phyloP scores from a whole-genome alignment of 495 filamentous ascomycete species.

The Aspergillus indologenus region DNA sequence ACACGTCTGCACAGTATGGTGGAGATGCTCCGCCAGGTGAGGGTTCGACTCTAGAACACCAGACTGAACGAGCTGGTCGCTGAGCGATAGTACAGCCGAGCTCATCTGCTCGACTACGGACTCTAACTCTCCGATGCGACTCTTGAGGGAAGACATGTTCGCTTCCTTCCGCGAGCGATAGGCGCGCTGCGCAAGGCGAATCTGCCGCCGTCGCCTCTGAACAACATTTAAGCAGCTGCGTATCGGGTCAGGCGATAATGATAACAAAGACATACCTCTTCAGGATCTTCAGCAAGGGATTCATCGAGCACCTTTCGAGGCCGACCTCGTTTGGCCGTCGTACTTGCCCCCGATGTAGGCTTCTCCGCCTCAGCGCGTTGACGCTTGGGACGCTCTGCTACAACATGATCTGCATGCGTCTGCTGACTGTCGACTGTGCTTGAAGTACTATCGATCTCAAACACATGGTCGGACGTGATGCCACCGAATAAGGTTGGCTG shows the following conservation, averaged over 20 bases:
- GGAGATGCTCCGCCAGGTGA: slow-evolving; percentile 35
- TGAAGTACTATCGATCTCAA: neutral
- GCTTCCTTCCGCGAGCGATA: slow-evolving; percentile 83
- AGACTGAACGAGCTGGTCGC: slow-evolving; percentile 54
- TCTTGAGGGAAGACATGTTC: slow-evolving; percentile 69
- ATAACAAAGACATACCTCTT: slow-evolving; percentile 19
- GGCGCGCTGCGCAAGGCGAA: slow-evolving; percentile 78
- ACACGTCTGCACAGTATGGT: slow-evolving; percentile 30
- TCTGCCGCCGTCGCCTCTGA: slow-evolving; percentile 82
- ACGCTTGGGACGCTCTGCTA: slow-evolving; percentile 5
- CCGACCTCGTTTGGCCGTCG: slow-evolving; percentile 21
- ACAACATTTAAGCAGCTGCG: neutral
- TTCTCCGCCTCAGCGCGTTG: slow-evolving; percentile 9
- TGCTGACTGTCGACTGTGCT: neutral
- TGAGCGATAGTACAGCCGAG: slow-evolving; percentile 66
- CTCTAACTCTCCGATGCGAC: slow-evolving; percentile 62
- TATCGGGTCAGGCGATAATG: neutral
- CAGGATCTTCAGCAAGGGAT: slow-evolving; percentile 15
- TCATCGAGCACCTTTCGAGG: slow-evolving; percentile 16
- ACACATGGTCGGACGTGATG: neutral
- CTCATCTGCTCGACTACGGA: slow-evolving; percentile 70
- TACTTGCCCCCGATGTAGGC: slow-evolving; percentile 1
- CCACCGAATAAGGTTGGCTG: neutral
- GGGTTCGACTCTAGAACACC: slow-evolving; percentile 39
- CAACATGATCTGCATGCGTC: slow-evolving; percentile 1